Base-by-base conservation (phyloP, 1,284 basidiomycete genomes). In the Ceratobasidium sp. region DNA sequence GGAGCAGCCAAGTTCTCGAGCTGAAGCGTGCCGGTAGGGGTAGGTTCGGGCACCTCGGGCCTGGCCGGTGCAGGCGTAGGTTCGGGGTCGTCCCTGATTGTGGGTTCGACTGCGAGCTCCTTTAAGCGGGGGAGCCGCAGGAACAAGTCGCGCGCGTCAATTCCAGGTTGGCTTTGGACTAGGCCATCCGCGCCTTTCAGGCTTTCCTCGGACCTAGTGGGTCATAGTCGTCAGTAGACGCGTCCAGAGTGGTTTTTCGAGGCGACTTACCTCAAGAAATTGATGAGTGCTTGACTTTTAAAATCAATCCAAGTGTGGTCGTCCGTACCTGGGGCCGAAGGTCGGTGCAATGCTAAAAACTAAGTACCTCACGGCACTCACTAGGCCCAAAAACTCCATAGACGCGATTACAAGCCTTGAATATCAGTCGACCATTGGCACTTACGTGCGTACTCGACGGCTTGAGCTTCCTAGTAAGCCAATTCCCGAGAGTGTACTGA, bases 241-340 rank as follows among this genome's bases (percentile, higher is more conserved):
- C 32, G 32, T 25, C n/a, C 44, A 2, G 15, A 15, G n/a, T 61
- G 7, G 19, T 19, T 32, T 43, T n/a, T 22, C 19, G 15, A 25
- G 22, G 11, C 9, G 49, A 65, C 61, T 25, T 1, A 74, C 71
- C 71, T 61, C 29, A 74, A 59, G 51, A 74, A 54, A 7, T 62
- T 52, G 49, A 65, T 34, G 4, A 74, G 37, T 8, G 32, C 17
- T n/a, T 62, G 29, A 19, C 59, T 64, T 29, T 54, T 43, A 6
- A 74, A 9, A 8, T 74, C 71, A 44, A 74, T 74, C 71, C 71
- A 74, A 2, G 61, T 74, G 25, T 74, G 59, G 25, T 74, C 71
- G 71, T 74, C 71, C 1, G 51, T 74, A 32, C 71, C 71, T 74
- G 22, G 9, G 19, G 37, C 8, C 46, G 34, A 6, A 51, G 8